Conservation (phyloP, 768 basidiomycete genomes). For the Amanita rimosa region DNA sequence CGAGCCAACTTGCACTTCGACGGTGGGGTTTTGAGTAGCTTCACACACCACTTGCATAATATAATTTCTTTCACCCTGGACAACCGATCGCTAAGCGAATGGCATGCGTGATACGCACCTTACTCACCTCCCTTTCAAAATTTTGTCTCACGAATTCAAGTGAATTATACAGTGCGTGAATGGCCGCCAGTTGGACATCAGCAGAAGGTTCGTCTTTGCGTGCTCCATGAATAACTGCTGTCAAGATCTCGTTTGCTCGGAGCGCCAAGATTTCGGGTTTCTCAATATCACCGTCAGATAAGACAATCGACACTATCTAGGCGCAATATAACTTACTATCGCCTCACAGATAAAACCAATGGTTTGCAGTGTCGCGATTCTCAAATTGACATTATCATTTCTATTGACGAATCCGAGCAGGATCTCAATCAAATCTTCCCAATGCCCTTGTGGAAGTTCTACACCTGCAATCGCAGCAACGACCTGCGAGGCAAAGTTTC, state of each 20-base stretch:
- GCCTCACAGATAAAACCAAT: conserved; percentile 97
- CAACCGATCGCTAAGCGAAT: background rate
- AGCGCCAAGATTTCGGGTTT: conserved; percentile 85
- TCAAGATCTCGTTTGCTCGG: conserved; percentile 94
- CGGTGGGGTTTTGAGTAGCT: conserved; percentile 78
- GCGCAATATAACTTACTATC: conserved; percentile 55
- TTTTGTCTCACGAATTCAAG: conserved; percentile 97
- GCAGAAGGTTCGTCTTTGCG: conserved; percentile 87
- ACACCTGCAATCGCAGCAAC: conserved; percentile 91
- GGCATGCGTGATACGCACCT: background rate
- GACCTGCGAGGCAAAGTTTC: conserved; percentile 85
- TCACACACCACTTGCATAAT: conserved; percentile 99
- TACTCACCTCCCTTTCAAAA: conserved; percentile 87
- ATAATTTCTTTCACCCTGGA: conserved; percentile 94
- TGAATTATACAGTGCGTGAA: conserved; percentile 89
- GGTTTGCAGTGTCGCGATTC: conserved; percentile 83
- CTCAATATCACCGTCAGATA: conserved; percentile 29
- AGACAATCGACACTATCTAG: conserved; percentile 5
- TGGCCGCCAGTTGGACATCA: conserved; percentile 89
- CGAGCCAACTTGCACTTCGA: conserved; percentile 86
- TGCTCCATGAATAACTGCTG: conserved; percentile 96
- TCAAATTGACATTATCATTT: conserved; percentile 57
- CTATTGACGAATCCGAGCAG: conserved; percentile 83
- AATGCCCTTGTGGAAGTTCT: conserved; percentile 80
- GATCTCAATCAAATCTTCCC: conserved; percentile 84